Conservation (phyloP, 495 filamentous ascomycete genomes). For the Lepraria neglecta region DNA sequence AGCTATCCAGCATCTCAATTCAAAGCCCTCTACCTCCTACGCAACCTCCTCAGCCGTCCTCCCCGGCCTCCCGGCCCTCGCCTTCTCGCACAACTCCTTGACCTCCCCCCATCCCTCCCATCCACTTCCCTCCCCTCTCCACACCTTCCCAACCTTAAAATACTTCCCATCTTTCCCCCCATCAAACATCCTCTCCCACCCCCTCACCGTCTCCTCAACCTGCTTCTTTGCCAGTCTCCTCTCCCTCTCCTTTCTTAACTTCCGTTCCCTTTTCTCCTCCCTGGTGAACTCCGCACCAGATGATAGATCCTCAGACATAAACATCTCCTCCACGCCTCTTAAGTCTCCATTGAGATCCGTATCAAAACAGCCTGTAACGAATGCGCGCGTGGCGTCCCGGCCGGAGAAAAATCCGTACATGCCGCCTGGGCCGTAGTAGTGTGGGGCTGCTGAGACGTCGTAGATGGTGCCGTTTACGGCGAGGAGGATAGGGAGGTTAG, state of each 20-base stretch:
- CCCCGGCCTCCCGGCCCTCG: conserved; percentile 26
- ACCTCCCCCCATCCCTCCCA: conserved; percentile 32
- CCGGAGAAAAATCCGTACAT: conserved; percentile 85
- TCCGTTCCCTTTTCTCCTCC: conserved; percentile 47
- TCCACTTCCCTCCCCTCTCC: conserved; percentile 31
- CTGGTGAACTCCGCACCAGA: conserved; percentile 41
- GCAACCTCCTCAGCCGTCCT: conserved; percentile 25
- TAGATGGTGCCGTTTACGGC: conserved; percentile 91
- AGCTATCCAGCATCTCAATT: background rate
- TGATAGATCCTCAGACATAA: conserved; percentile 65
- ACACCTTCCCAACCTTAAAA: conserved; percentile 61
- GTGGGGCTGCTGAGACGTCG: conserved; percentile 72
- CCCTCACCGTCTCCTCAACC: conserved; percentile 39
- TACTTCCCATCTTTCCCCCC: conserved; percentile 63
- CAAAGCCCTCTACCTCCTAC: background rate
- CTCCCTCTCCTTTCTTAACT: conserved; percentile 40
- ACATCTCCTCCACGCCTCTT: conserved; percentile 84
- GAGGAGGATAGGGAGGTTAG: conserved; percentile 73
- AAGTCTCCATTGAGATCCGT: conserved; percentile 71
- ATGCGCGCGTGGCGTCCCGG: conserved; percentile 78
- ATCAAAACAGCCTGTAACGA: conserved; percentile 94
- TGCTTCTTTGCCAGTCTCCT: conserved; percentile 38
- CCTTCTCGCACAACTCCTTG: conserved; percentile 35
- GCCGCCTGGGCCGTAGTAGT: conserved; percentile 84
- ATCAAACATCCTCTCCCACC: conserved; percentile 61